phyloP scores from a whole-genome alignment of 2,329 filamentous ascomycete genomes.

The Xylaria sp. region DNA sequence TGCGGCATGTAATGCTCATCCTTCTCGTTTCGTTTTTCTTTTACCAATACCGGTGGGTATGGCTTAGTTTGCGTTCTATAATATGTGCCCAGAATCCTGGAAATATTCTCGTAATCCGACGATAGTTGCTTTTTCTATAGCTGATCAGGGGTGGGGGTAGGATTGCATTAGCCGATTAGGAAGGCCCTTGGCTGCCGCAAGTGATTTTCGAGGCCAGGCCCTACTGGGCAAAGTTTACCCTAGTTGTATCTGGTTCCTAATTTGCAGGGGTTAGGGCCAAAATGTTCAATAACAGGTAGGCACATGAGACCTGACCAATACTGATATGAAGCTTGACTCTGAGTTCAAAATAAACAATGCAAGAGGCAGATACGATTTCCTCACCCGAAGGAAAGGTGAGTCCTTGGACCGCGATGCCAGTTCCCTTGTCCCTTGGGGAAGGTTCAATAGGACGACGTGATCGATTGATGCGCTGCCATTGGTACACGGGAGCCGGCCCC shows the following conservation, averaged over 20 bases:
- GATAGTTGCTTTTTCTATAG: slow-evolving; percentile 34
- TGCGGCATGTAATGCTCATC: slow-evolving; percentile 32
- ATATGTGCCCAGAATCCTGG: slow-evolving; percentile 21
- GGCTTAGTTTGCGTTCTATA: slow-evolving; percentile 28
- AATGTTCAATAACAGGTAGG: slow-evolving; percentile 27
- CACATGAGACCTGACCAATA: slow-evolving; percentile 23
- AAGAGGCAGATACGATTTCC: background rate
- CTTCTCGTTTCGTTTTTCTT: slow-evolving; percentile 19
- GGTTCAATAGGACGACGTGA: slow-evolving; percentile 13
- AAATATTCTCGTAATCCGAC: slow-evolving; percentile 29
- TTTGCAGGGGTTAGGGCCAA: slow-evolving; percentile 28
- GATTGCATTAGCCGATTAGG: slow-evolving; percentile 33
- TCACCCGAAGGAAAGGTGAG: slow-evolving; percentile 3
- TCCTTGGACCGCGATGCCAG: background rate
- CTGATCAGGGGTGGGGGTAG: slow-evolving; percentile 33
- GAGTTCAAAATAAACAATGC: slow-evolving; percentile 16
- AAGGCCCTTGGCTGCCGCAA: slow-evolving; percentile 26
- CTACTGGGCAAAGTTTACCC: slow-evolving; percentile 23
- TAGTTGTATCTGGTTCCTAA: slow-evolving; percentile 14
- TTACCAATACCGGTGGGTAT: slow-evolving; percentile 23
- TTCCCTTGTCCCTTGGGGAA: slow-evolving; percentile 3
- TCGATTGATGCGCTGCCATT: slow-evolving; percentile 9
- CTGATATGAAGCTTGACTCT: slow-evolving; percentile 14
- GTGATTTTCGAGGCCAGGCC: slow-evolving; percentile 32
- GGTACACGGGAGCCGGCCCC: background rate